Evolutionary conservation across 1,284 basidiomycete genomes (phyloP).

Genomic region (Ganoderma meredithae): DNA sequence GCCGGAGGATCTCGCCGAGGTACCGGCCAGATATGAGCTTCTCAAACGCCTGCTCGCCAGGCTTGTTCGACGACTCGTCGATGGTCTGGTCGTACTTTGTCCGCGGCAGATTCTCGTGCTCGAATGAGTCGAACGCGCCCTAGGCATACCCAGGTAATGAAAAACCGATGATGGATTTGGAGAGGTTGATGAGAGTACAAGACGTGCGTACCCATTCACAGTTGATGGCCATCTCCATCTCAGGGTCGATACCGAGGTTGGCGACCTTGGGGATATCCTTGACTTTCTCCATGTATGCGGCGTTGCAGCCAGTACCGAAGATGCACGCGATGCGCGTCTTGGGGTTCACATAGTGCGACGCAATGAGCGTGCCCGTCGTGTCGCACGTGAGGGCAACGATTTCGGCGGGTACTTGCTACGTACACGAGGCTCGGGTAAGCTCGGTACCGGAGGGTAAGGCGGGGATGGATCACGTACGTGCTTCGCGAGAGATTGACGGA

Average conservation of each 20-base stretch:
- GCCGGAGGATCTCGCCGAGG: slow-evolving; percentile 94
- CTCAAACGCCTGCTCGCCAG: slow-evolving; percentile 93
- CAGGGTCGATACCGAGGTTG: slow-evolving; percentile 72
- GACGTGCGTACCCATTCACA: slow-evolving; percentile 85
- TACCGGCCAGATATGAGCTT: slow-evolving; percentile 99
- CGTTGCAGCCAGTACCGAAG: slow-evolving; percentile 98
- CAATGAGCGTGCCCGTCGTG: slow-evolving; percentile 96
- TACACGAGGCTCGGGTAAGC: slow-evolving; percentile 22
- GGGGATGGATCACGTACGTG: slow-evolving; percentile 53
- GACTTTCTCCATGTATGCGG: slow-evolving; percentile 95
- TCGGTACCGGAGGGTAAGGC: slow-evolving; percentile 8
- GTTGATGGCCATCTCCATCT: slow-evolving; percentile 93
- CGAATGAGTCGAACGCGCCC: slow-evolving; percentile 98
- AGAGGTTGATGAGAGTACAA: no score
- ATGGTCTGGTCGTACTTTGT: slow-evolving; percentile 96
- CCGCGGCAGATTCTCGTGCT: slow-evolving; percentile 92
- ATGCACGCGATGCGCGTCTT: slow-evolving; percentile 94
- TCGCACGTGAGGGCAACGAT: slow-evolving; percentile 94
- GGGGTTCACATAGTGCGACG: slow-evolving; percentile 95
- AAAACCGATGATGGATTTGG: no score
- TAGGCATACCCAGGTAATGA: slow-evolving; percentile 41
- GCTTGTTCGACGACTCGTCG: slow-evolving; percentile 96
- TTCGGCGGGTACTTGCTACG: slow-evolving; percentile 74
- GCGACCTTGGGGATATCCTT: slow-evolving; percentile 81
- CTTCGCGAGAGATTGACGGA: slow-evolving; percentile 83